A percentile compares a stretch with the other conserved stretches of the same genome.
Evolutionary conservation across 164 flowering plant species (phyloP).

Genomic region (Hamamelis virginiana): DNA sequence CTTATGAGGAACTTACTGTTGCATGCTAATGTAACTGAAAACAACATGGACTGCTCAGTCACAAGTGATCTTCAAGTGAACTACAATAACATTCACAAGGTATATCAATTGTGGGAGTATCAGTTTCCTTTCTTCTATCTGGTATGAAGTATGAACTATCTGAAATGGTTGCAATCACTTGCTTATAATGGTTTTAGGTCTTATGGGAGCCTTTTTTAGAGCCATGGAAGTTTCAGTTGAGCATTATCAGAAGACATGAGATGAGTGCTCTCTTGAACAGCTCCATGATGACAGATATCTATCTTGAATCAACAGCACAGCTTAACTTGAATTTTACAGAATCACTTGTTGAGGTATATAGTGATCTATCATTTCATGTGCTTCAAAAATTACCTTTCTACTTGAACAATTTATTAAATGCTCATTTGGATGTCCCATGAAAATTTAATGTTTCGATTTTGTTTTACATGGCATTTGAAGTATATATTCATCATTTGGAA

Average conservation of each 20-base stretch:
- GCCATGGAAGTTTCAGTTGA: constrained; percentile 76
- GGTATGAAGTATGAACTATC: constrained; percentile 14
- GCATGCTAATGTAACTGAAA: constrained; percentile 25
- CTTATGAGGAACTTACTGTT: constrained; percentile 43
- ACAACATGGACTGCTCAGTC: constrained; percentile 35
- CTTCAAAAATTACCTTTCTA: constrained; percentile 3
- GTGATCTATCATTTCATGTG: background rate
- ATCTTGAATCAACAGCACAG: constrained; percentile 49
- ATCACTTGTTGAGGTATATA: constrained; percentile 74
- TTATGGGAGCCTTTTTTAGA: constrained; percentile 96
- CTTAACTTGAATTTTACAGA: constrained; percentile 83
- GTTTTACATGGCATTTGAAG: background rate
- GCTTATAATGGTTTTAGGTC: constrained; percentile 42
- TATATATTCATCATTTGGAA: background rate
- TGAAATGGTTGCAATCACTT: background rate
- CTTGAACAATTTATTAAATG: background rate
- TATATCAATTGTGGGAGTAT: constrained; percentile 15
- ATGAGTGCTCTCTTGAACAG: constrained; percentile 42
- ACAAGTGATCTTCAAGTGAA: constrained; percentile 62
- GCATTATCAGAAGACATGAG: constrained; percentile 38
- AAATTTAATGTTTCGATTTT: background rate
- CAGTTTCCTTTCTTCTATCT: background rate
- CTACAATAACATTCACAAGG: constrained; percentile 88
- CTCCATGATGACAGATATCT: constrained; percentile 47
- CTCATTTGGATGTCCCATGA: no score